Base-by-base conservation (phyloP, 345 rosid genomes). In the Geranium brycei region DNA sequence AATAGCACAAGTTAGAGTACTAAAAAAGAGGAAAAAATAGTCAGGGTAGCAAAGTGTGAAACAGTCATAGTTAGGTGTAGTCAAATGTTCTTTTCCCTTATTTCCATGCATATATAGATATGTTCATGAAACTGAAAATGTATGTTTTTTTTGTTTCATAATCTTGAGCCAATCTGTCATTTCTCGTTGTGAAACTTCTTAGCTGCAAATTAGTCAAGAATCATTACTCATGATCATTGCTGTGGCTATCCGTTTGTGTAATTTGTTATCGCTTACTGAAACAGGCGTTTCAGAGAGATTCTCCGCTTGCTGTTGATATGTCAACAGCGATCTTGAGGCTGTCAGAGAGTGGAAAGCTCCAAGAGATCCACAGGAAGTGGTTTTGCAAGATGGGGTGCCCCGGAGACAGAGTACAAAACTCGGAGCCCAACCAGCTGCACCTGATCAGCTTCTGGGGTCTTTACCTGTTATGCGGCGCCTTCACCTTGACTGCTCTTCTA, bases 281-380 rank as follows among this genome's bases (percentile, higher is more conserved):
- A 55, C 77, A 92, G 98, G 96, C 93, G 11, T 92, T 92, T 63
- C 78, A 77, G 71, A 80, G 82, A 69, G 96, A 72, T 17, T 89
- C 96, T 58, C 85, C 87, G 0, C 84, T 92, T 18, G 87, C 87
- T 10, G 66, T 82, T 14, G 96, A 87, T 77, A 79, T 92, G 62
- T 92, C 98, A 15, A 85, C 96, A 5, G 96, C 98, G 56, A 82
- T 91, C 64, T 64, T 92, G 66, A 80, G 80, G 67, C 95, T 92
- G 19, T 84, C 95, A 0, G 98, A 92, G 75, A 69, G 67, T 0
- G 87, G 96, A 67, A 72, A 77, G 72, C 81, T 92, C 62, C 88
- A 87, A 66, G 70, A 69, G 71, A 82, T 89, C 64, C 80, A 70
- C 31, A 69, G 74, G 70, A 79, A 68, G 57, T 87, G 98, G 98